A percentile compares a stretch with the other conserved stretches of the same genome.
Conservation (phyloP, 768 basidiomycete species). For the Naematelia aurantialba region DNA sequence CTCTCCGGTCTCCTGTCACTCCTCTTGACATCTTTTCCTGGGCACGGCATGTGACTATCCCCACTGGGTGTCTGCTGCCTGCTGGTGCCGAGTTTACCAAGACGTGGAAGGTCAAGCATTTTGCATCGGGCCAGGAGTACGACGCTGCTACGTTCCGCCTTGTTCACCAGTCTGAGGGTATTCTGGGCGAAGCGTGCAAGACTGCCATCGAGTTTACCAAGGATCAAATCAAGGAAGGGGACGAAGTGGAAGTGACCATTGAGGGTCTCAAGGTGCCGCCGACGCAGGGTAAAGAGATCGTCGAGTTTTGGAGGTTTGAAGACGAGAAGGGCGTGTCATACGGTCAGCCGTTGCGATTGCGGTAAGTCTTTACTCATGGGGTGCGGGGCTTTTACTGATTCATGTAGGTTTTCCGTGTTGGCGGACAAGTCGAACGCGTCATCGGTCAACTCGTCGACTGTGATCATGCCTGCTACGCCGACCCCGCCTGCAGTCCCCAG, state of each 20-base stretch:
- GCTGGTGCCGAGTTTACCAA: constrained; percentile 49
- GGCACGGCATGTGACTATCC: constrained; percentile 47
- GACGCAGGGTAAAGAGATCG: constrained; percentile 27
- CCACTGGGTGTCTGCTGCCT: constrained; percentile 42
- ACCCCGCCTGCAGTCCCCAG: not conserved
- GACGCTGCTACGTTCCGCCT: constrained; percentile 25
- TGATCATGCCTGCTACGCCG: constrained; percentile 36
- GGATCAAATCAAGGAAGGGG: constrained; percentile 33
- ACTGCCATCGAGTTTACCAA: constrained; percentile 13
- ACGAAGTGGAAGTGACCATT: constrained; percentile 32
- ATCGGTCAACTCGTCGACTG: constrained; percentile 25
- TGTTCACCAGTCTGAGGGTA: constrained; percentile 18
- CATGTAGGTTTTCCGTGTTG: constrained; percentile 7
- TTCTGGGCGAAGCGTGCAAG: constrained; percentile 16
- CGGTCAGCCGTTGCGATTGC: constrained; percentile 41
- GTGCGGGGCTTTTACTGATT: not conserved
- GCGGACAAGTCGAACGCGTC: constrained; percentile 17
- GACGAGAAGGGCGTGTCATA: constrained; percentile 39
- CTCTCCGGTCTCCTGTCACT: constrained; percentile 3
- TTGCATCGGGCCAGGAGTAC: constrained; percentile 42
- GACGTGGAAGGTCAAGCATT: constrained; percentile 48
- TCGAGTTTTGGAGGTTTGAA: constrained; percentile 42
- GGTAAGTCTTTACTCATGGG: constrained; percentile 24
- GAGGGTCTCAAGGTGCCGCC: constrained; percentile 34
- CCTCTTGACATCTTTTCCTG: constrained; percentile 40